These are phyloP conservation scores for Cavenderia fasciculata DNA, from an alignment of 78 protist species.

Conservation along the genomic window DNA sequence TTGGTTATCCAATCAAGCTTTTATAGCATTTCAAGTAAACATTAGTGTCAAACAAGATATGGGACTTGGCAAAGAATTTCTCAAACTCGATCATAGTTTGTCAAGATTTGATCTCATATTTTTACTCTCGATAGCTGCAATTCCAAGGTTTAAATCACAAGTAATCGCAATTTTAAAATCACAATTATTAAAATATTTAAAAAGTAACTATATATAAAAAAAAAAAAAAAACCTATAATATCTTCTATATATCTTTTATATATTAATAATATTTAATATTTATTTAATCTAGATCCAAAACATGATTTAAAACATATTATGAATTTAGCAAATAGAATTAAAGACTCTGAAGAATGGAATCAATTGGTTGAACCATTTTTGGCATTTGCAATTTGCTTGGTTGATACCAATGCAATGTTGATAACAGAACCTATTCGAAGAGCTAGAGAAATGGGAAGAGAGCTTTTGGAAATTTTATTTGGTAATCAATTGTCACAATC, in stretches of 20 bases:
- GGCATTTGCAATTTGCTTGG: constrained; percentile 15
- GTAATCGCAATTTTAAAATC: constrained; percentile 3
- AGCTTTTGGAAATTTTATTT: constrained; percentile 13
- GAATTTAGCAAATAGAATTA: too few relatives aligned
- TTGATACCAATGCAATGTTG: constrained; percentile 26
- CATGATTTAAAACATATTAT: too few relatives aligned
- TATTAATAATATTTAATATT: background rate
- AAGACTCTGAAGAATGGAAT: constrained; percentile 21
- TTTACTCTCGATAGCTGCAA: constrained; percentile 4
- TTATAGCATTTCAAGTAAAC: background rate
- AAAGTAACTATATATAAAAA: background rate
- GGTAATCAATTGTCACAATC: background rate
- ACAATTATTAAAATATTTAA: background rate
- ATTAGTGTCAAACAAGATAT: constrained; percentile 19
- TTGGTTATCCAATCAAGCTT: background rate
- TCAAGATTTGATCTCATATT: constrained; percentile 13
- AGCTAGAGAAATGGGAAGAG: constrained; percentile 25
- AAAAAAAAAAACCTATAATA: too few relatives aligned
- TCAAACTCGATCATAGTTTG: background rate
- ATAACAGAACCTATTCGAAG: constrained; percentile 18
- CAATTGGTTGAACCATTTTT: constrained; percentile 12
- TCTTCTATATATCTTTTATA: background rate
- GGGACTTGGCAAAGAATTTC: constrained; percentile 45
- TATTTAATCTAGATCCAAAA: too few relatives aligned
- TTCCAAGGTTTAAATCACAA: constrained; percentile 12